phyloP scores from a whole-genome alignment of 2,329 filamentous ascomycete genomes.

The Sclerotinia spermophila region DNA sequence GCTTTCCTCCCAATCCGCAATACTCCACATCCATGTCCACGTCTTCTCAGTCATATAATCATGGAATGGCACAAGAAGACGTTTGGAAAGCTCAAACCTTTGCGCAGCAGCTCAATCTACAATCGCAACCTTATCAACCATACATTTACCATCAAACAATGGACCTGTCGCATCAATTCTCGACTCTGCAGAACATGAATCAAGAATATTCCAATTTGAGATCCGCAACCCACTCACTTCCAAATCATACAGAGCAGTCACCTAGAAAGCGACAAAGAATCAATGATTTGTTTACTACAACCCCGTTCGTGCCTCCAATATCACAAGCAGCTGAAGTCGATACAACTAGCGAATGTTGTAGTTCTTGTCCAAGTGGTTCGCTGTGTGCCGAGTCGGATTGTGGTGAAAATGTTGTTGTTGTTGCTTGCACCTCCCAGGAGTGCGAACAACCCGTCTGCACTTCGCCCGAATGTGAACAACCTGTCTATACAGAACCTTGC shows the following conservation, averaged over 20 bases:
- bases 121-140: constrained; percentile 5
- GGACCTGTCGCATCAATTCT: neutral
- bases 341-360: constrained; percentile 31
- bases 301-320: neutral
- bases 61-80: neutral
- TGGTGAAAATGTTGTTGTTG: constrained; percentile 19
- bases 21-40: neutral
- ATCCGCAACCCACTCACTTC: neutral
- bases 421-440: constrained; percentile 25
- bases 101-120: constrained; percentile 1
- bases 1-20: neutral
- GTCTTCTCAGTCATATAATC: neutral
- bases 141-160: neutral
- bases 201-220: neutral
- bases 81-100: neutral
- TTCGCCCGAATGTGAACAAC: constrained; percentile 24
- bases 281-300: neutral
- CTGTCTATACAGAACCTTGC: constrained; percentile 27
- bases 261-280: constrained; percentile 7
- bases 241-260: neutral
- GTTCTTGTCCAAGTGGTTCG: constrained; percentile 30
- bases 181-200: neutral
- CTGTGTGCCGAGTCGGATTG: constrained; percentile 31
- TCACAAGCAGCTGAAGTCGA: neutral
- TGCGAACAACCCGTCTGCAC: constrained; percentile 28